These are phyloP conservation scores for Delitschia confertaspora DNA, from an alignment of 495 filamentous ascomycete genomes.

Conservation along the genomic window DNA sequence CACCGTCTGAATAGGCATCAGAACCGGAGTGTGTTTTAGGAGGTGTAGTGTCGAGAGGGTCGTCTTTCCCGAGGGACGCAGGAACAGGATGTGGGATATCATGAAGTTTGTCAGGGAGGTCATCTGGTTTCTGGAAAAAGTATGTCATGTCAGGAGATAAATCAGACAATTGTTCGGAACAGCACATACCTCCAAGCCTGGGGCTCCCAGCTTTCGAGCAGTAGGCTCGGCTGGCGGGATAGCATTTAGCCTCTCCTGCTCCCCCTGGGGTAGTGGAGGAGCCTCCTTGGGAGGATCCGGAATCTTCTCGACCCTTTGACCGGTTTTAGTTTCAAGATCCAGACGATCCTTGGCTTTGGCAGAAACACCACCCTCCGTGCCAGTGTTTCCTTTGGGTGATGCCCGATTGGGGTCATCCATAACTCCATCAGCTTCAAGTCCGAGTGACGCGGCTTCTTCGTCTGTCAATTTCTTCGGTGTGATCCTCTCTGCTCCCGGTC, in stretches of 20 bases:
- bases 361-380: slow-evolving; percentile 77
- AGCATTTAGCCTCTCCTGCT: slow-evolving; percentile 47
- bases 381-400: slow-evolving; percentile 74
- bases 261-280: slow-evolving; percentile 69
- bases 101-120: slow-evolving; percentile 71
- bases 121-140: slow-evolving; percentile 67
- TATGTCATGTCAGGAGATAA: slow-evolving; percentile 16
- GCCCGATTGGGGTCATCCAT: slow-evolving; percentile 76
- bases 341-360: slow-evolving; percentile 69
- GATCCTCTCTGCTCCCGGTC: slow-evolving; percentile 15
- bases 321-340: slow-evolving; percentile 49
- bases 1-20: slow-evolving; percentile 33
- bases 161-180: slow-evolving; percentile 12
- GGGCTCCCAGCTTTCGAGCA: slow-evolving; percentile 36
- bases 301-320: slow-evolving; percentile 57
- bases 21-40: slow-evolving; percentile 29
- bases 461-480: slow-evolving; percentile 29
- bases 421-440: slow-evolving; percentile 68
- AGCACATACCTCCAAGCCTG: slow-evolving; percentile 57
- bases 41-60: slow-evolving; percentile 53
- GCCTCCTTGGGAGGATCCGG: slow-evolving; percentile 78
- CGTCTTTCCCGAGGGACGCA: slow-evolving; percentile 42
- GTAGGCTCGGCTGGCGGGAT: slow-evolving; percentile 37
- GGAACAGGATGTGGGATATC: slow-evolving; percentile 68
- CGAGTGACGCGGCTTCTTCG: slow-evolving; percentile 14